phyloP scores from a whole-genome alignment of 306 rosid genomes.

The Nissolia schottii region DNA sequence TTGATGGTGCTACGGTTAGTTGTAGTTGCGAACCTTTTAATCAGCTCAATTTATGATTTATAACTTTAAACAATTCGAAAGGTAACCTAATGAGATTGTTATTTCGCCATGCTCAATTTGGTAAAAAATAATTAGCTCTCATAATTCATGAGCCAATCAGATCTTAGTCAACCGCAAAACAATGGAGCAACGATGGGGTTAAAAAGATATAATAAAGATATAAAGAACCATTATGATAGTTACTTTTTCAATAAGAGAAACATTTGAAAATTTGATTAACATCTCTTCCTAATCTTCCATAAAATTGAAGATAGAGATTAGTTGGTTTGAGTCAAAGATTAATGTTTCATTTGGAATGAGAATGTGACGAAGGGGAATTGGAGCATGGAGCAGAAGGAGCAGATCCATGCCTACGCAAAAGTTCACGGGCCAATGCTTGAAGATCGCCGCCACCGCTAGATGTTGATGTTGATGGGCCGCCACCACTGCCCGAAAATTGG shows the following conservation, averaged over 20 bases:
- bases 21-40: too few relatives aligned
- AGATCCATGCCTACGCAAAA: conserved; percentile 54
- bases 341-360: conserved; percentile 48
- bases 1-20: too few relatives aligned
- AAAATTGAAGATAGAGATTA: conserved; percentile 34
- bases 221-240: conserved; percentile 28
- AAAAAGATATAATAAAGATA: background rate
- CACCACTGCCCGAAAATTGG: conserved; percentile 37
- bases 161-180: background rate
- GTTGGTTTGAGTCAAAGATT: conserved; percentile 23
- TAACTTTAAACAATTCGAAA: background rate
- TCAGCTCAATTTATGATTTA: background rate
- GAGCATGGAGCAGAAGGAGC: conserved; percentile 38
- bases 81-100: background rate
- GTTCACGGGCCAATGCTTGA: conserved; percentile 70
- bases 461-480: conserved; percentile 25
- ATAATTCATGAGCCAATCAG: background rate
- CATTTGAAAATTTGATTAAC: conserved; percentile 24
- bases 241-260: conserved; percentile 35
- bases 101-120: background rate
- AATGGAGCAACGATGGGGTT: background rate
- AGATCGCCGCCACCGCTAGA: conserved; percentile 50
- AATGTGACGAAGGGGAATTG: conserved; percentile 43
- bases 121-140: background rate
- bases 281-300: conserved; percentile 22